Evolutionary conservation across 108 stramenopile genomes (phyloP), one percentile per base, ranked within the genome.

Genomic region (Pseudonitzschia delicatissima): DNA sequence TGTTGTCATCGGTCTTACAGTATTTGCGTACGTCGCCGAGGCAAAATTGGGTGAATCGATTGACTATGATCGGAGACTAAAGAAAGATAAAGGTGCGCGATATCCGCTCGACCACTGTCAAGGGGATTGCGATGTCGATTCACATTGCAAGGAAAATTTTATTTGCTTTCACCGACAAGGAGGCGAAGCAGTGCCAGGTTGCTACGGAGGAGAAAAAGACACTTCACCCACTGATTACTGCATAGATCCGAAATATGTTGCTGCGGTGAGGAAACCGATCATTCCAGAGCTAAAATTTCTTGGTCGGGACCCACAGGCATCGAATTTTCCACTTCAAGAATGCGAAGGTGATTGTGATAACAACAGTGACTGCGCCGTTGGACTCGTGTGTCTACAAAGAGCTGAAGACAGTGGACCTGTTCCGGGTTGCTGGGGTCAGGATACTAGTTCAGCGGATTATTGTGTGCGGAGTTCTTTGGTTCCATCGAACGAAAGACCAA

Each of bases 281-380:
- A 12, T 42, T 42, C 40, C 13, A 42, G 12, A 13, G 9, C 11
- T 20, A 11, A 51, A 51, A 8, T n/a, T n/a, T n/a, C n/a, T n/a
- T n/a, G n/a, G n/a, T n/a, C n/a, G n/a, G n/a, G n/a, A n/a, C n/a
- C n/a, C n/a, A n/a, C n/a, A n/a, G n/a, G n/a, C n/a, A n/a, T n/a
- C n/a, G n/a, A n/a, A 42, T 13, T 15, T 13, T 13, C 42, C 9
- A 42, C 42, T 13, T 13, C 42, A 42, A 13, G 78, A 5, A n/a
- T 69, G 83, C 40, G 63, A 81, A 44, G 83, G 83, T 1, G 80
- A 85, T 51, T 85, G 80, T 28, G 80, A 81, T 52, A 11, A 20
- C 11, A 75, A 81, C 52, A 20, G 13, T 11, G 64, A 85, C 18
- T 81, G 80, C 33, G 52, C 20, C 26, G 74, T 25, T 7, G 67